Base-by-base conservation (phyloP, 257 asterid species). In the Asclepias syriaca region DNA sequence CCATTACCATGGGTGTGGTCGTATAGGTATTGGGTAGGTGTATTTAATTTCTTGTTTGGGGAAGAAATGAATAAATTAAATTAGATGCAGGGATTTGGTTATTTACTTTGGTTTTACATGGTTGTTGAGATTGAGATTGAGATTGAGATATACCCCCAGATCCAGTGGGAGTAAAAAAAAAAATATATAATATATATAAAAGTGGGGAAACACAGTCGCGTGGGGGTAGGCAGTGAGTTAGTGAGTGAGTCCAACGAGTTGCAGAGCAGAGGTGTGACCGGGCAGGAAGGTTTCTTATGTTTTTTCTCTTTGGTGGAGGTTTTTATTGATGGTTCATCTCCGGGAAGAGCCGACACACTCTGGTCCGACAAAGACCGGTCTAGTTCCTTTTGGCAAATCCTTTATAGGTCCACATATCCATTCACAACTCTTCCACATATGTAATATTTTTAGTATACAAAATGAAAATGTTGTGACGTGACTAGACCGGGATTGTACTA, bases 311-410 rank as follows among this genome's bases (percentile, higher is more conserved):
- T 29, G 34, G 34, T 29, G 34, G 34, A 29, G 34, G 34, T 29
- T 29, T 29, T 29, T 29, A 29, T 29, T 29, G 34, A 29, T 2
- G 68, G 43, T 8, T 37, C 49, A 45, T 53, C 65, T 5, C 29
- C 74, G 72, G 66, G 46, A 61, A 46, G 22, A 29, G 86, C 87
- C 82, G 83, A 80, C 86, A 76, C 76, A 67, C 32, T 69, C 89
- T 85, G 86, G 37, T 71, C 49, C 48, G 85, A 86, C 70, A 86
- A 79, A 71, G 89, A 88, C 91, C 82, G 77, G 89, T 77, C 87
- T 85, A 74, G 85, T 78, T 82, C 86, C 74, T 78, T 85, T 87
- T 77, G 85, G 82, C 83, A 82, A 84, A 70, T 63, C 81, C 59
- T 59, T 54, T 53, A 48, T 58, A 60, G 65, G 58, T 49, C 84